Evolutionary conservation across 257 asterid genomes (phyloP).

Genomic region (Solanum gracilifrons): DNA sequence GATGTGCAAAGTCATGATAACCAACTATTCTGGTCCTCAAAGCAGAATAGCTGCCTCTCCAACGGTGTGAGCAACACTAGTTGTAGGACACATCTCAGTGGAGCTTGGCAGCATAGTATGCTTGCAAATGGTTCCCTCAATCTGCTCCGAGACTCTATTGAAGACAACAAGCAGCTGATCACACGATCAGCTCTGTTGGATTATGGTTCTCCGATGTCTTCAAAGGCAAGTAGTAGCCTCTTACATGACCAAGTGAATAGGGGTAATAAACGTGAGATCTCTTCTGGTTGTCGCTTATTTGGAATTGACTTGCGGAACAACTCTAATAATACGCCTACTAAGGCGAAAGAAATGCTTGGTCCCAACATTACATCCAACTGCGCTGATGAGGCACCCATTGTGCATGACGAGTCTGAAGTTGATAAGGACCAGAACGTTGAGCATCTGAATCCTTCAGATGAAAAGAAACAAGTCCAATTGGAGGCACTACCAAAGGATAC

Average conservation of each 20-base stretch:
- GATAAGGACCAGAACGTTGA: constrained; percentile 17
- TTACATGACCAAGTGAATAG: constrained; percentile 24
- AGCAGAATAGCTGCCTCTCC: constrained; percentile 17
- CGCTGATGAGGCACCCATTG: not conserved
- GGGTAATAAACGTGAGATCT: constrained; percentile 24
- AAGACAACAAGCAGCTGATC: constrained; percentile 23
- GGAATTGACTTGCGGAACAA: constrained; percentile 67
- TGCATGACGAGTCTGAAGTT: constrained; percentile 4
- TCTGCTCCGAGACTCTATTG: constrained; percentile 27
- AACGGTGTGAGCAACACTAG: not conserved
- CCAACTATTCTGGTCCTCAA: constrained; percentile 39
- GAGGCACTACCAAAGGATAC: constrained; percentile 28
- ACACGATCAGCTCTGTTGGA: constrained; percentile 16
- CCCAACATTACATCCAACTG: constrained; percentile 2
- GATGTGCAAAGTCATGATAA: constrained; percentile 27
- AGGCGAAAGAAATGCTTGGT: constrained; percentile 15
- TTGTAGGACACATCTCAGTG: constrained; percentile 14
- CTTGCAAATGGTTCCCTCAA: constrained; percentile 22
- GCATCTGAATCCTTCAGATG: constrained; percentile 19
- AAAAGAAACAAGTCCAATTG: constrained; percentile 14
- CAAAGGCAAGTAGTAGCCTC: constrained; percentile 26
- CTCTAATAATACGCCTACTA: constrained; percentile 8
- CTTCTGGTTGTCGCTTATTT: constrained; percentile 45
- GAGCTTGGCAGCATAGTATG: constrained; percentile 21
- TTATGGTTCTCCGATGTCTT: constrained; percentile 37